phyloP scores from a whole-genome alignment of 2,329 filamentous ascomycete species.

The Fusarium papillatum region DNA sequence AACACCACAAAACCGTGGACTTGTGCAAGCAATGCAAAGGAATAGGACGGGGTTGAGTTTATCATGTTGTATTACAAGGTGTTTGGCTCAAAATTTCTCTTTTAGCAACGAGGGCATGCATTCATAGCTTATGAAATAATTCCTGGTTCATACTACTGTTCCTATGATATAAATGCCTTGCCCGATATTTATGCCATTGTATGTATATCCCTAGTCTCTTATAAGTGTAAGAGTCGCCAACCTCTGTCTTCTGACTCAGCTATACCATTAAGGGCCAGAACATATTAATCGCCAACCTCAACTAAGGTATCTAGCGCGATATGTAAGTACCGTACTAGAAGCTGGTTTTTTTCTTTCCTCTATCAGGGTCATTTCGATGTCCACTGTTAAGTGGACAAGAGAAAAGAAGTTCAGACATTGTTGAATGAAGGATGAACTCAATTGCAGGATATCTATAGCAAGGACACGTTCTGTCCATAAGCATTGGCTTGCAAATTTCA shows the following conservation, averaged over 20 bases:
- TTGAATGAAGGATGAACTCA: not conserved
- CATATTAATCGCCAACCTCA: too few relatives aligned
- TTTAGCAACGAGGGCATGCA: not conserved
- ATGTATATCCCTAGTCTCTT: too few relatives aligned
- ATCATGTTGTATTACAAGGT: not conserved
- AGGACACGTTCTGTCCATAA: not conserved
- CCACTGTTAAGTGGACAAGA: too few relatives aligned
- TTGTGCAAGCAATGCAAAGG: conserved; percentile 47
- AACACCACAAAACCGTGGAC: conserved; percentile 51
- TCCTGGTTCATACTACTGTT: too few relatives aligned
- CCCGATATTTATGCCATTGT: too few relatives aligned
- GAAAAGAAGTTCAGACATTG: not conserved
- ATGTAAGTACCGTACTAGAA: too few relatives aligned
- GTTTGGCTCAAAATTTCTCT: not conserved
- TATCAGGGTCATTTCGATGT: too few relatives aligned
- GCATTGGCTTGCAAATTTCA: not conserved
- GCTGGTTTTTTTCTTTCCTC: not conserved
- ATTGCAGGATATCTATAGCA: not conserved
- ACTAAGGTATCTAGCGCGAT: too few relatives aligned
- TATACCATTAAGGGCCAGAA: too few relatives aligned
- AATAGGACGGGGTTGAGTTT: conserved; percentile 4
- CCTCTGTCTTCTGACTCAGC: too few relatives aligned
- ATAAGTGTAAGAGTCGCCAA: too few relatives aligned
- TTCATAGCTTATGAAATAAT: not conserved
- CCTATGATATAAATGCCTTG: too few relatives aligned